These are phyloP conservation scores for Mortierella sp. DNA, from an alignment of 371 early-diverging fungal genomes.

Conservation along the genomic window DNA sequence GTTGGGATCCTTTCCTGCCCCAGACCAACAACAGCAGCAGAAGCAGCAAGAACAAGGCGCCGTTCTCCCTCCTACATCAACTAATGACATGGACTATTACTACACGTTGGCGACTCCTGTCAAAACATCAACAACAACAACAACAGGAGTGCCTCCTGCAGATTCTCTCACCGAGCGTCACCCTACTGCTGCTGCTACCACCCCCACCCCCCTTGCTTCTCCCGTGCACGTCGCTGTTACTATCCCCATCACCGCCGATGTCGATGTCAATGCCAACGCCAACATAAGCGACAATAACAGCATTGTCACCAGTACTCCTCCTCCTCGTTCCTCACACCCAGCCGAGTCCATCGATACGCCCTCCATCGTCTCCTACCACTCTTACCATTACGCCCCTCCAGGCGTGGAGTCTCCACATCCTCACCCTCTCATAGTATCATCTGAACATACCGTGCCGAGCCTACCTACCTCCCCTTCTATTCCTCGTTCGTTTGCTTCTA, in stretches of 20 bases:
- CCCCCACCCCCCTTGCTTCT: not conserved
- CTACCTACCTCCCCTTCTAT: not conserved
- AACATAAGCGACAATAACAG: not conserved
- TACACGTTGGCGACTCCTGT: not conserved
- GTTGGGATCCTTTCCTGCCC: constrained; percentile 4
- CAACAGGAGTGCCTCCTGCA: constrained; percentile 6
- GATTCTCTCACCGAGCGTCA: constrained; percentile 2
- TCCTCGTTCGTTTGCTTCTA: not conserved
- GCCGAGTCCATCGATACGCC: not conserved
- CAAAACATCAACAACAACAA: not conserved
- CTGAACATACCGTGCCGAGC: constrained; percentile 12
- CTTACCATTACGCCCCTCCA: not conserved
- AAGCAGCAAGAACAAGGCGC: not conserved
- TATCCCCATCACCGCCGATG: not conserved
- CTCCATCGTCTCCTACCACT: not conserved
- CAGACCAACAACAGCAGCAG: constrained; percentile 8
- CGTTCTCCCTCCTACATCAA: not conserved
- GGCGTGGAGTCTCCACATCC: not conserved
- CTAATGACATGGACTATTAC: not conserved
- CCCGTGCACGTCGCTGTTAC: not conserved
- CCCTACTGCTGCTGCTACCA: not conserved
- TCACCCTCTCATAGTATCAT: not conserved
- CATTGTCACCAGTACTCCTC: not conserved
- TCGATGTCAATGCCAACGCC: not conserved
- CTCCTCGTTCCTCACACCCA: not conserved